Conservation (phyloP, 257 asterid genomes). For the Lycium barbarum region DNA sequence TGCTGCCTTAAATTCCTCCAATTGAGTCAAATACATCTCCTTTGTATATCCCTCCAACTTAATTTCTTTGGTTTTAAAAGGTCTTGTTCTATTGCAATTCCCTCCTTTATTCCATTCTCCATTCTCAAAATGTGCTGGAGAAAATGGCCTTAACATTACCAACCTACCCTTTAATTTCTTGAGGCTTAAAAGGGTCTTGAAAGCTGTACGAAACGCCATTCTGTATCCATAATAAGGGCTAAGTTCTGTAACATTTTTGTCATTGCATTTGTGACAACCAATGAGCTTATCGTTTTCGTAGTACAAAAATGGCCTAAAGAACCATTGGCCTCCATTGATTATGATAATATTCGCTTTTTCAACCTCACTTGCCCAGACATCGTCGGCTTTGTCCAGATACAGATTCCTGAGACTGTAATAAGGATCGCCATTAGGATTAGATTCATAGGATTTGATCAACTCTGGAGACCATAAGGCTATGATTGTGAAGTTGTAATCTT, state of each 20-base stretch:
- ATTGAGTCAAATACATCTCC: conserved; percentile 55
- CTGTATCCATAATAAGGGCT: conserved; percentile 45
- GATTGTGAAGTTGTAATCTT: conserved; percentile 36
- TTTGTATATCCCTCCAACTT: conserved; percentile 43
- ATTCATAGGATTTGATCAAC: conserved; percentile 13
- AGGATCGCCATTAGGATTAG: conserved; percentile 31
- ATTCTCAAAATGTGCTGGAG: conserved; percentile 67
- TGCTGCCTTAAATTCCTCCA: conserved; percentile 57
- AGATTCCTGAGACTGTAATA: conserved; percentile 30
- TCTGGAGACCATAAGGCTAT: conserved; percentile 37
- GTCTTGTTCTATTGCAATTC: conserved; percentile 54
- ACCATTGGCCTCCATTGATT: conserved; percentile 40
- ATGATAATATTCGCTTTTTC: conserved; percentile 31
- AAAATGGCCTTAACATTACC: conserved; percentile 53
- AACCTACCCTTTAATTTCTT: conserved; percentile 36
- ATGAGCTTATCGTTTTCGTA: conserved; percentile 39
- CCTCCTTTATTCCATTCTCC: conserved; percentile 71
- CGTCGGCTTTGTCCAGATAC: conserved; percentile 34
- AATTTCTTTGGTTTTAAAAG: conserved; percentile 50
- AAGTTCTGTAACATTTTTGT: conserved; percentile 46
- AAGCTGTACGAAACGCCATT: conserved; percentile 57
- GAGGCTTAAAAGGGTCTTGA: conserved; percentile 30
- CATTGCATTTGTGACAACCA: conserved; percentile 61
- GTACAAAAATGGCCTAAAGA: conserved; percentile 53
- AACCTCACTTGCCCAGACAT: conserved; percentile 33